phyloP scores from a whole-genome alignment of 2,329 filamentous ascomycete species.

The Akanthomyces dipterigenus region DNA sequence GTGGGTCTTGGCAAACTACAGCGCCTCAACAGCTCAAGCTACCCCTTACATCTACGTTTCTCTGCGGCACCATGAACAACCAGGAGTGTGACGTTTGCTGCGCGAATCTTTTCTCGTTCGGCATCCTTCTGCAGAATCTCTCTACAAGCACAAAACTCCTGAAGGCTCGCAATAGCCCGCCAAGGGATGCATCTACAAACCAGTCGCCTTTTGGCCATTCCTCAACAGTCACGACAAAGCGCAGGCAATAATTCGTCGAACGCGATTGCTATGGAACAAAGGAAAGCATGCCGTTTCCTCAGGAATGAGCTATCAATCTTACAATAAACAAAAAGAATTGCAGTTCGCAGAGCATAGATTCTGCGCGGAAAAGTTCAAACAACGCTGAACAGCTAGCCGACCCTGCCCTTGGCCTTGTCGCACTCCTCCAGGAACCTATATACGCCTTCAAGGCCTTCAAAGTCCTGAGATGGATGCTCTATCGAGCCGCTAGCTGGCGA shows the following conservation, averaged over 20 bases:
- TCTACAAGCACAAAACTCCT: conserved; percentile 23
- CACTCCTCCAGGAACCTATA: conserved; percentile 54
- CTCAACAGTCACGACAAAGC: background rate
- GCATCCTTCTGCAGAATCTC: conserved; percentile 28
- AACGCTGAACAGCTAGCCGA: conserved; percentile 19
- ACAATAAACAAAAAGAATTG: conserved; percentile 19
- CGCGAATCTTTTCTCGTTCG: conserved; percentile 30
- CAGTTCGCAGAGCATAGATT: background rate
- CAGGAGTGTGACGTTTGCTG: conserved; percentile 25
- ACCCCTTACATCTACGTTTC: background rate
- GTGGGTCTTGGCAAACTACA: background rate
- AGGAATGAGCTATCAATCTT: conserved; percentile 7
- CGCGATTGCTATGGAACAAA: background rate
- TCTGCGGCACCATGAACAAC: conserved; percentile 17
- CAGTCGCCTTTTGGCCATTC: background rate
- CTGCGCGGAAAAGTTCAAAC: background rate
- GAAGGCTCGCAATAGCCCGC: conserved; percentile 1
- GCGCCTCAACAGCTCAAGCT: background rate
- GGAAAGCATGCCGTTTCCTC: background rate
- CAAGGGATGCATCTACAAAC: background rate
- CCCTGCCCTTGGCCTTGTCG: conserved; percentile 35
- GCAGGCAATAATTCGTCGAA: background rate
- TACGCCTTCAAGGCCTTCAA: conserved; percentile 50
- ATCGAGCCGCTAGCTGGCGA: conserved; percentile 40
- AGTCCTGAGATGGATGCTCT: conserved; percentile 40